Base-by-base conservation (phyloP, 208 protist genomes). In the Trypanosoma rangeli region DNA sequence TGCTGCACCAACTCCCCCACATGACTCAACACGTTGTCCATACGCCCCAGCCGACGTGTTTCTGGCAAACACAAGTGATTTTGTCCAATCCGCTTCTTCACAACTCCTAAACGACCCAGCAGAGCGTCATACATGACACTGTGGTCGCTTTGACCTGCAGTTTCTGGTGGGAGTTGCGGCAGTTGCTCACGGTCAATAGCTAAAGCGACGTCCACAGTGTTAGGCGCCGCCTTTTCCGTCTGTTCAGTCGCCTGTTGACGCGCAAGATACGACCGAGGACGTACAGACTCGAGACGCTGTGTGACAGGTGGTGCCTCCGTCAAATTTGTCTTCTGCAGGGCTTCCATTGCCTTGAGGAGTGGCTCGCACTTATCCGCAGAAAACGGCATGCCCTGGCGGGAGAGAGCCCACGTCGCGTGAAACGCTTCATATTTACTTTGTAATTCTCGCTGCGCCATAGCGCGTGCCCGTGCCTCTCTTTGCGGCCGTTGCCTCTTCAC, bases 371-470 rank as follows among this genome's bases (percentile, higher is more conserved):
- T 70, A n/a, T 82, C 79, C 22, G 70, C 74, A 37, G 82, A 89
- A 24, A 92, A 74, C 33, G 89, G 86, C 82, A 88, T 83, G 26
- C 79, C 80, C 18, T 65, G 70, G 42, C 83, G 73, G 29, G 83
- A 87, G 31, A 92, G 74, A 0, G 67, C 64, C 83, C 83, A 94
- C 24, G 84, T 55, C 8, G 78, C 72, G 69, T 94, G 89, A 59
- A 94, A 87, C 10, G 78, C 80, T 22, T 68, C 31, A 64, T 78
- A 73, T 22, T 49, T 69, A 22, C 79, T 72, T 20, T 77, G 59
- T 18, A 82, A 26, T 3, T 69, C 64, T 15, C 63, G 42, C 62
- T 55, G 56, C 12, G 28, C 55, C 20, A 60, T 29, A 42, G 58
- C 71, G 0, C 44, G 10, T 48, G 4, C 24, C 12, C 44, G 10